These are phyloP conservation scores for Begonia peltatifolia DNA, from an alignment of 306 rosid genomes.

Conservation along the genomic window DNA sequence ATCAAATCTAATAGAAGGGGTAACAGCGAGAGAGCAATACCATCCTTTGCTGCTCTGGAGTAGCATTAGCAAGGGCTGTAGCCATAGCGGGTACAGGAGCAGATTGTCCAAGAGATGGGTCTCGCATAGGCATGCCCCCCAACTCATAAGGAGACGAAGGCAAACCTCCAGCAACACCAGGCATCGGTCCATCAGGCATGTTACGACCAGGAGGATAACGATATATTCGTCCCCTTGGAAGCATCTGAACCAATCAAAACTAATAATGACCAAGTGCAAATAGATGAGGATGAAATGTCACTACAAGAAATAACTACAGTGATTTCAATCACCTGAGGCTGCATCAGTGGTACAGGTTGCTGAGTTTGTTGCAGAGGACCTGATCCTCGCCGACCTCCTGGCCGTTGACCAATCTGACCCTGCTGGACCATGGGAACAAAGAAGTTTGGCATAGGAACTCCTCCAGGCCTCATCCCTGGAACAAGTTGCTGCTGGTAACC, in stretches of 20 bases:
- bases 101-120: slow-evolving; percentile 29
- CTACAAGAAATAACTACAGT: too few species aligned
- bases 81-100: slow-evolving; percentile 53
- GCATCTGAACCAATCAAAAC: slow-evolving; percentile 24
- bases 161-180: slow-evolving; percentile 45
- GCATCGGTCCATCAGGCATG: slow-evolving; percentile 38
- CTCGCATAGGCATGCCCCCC: slow-evolving; percentile 46
- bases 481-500: slow-evolving; percentile 81
- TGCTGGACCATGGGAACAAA: slow-evolving; percentile 65
- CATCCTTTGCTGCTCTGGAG: slow-evolving; percentile 59
- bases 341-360: slow-evolving; percentile 43
- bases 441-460: slow-evolving; percentile 48
- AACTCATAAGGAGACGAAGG: slow-evolving; percentile 39
- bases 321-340: slow-evolving; percentile 39
- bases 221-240: slow-evolving; percentile 56
- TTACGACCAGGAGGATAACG: slow-evolving; percentile 62
- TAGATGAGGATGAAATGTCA: not conserved
- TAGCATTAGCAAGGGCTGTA: slow-evolving; percentile 51
- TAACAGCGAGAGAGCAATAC: slow-evolving; percentile 6
- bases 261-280: not conserved
- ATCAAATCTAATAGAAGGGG: not conserved
- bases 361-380: slow-evolving; percentile 50
- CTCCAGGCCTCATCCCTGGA: slow-evolving; percentile 63
- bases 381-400: slow-evolving; percentile 58
- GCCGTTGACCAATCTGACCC: slow-evolving; percentile 65